phyloP scores from a whole-genome alignment of 768 basidiomycete species.

The Trametes elegans region DNA sequence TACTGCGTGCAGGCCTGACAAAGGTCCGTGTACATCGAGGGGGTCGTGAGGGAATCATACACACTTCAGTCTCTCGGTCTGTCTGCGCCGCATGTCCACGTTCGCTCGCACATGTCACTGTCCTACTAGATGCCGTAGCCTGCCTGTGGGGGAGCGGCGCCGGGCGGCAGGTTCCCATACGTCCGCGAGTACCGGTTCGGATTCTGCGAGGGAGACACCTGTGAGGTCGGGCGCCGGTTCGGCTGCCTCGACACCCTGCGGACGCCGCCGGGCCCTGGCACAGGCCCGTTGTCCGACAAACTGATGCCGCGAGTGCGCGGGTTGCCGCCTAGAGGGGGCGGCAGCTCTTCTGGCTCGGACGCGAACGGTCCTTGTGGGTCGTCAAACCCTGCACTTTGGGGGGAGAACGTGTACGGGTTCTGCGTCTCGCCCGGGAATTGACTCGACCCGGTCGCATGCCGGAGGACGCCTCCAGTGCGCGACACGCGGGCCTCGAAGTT shows the following conservation, averaged over 20 bases:
- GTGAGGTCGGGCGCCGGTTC: conserved; percentile 58
- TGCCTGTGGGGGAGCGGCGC: conserved; percentile 54
- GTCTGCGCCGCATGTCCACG: background rate
- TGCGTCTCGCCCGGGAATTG: conserved; percentile 46
- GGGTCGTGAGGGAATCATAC: conserved; percentile 14
- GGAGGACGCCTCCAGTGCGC: conserved; percentile 39
- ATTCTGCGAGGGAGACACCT: conserved; percentile 55
- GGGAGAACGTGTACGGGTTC: conserved; percentile 57
- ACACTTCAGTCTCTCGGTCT: conserved; percentile 1
- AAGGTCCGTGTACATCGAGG: conserved; percentile 14
- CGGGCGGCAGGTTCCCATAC: conserved; percentile 60
- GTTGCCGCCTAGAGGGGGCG: conserved; percentile 11
- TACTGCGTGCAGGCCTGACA: conserved; percentile 12
- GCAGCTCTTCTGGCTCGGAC: conserved; percentile 38
- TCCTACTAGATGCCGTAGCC: conserved; percentile 22
- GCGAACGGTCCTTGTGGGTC: conserved; percentile 29
- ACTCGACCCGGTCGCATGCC: conserved; percentile 36
- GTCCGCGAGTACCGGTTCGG: conserved; percentile 76
- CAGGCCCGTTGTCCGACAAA: conserved; percentile 80
- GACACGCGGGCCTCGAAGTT: conserved; percentile 42
- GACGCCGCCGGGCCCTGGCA: conserved; percentile 75
- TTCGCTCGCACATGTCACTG: background rate
- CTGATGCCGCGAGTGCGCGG: conserved; percentile 59
- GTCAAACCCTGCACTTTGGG: conserved; percentile 36
- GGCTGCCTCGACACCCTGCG: conserved; percentile 70